Conservation (phyloP, 2,329 filamentous ascomycete species). For the Aspergillus hortae region DNA sequence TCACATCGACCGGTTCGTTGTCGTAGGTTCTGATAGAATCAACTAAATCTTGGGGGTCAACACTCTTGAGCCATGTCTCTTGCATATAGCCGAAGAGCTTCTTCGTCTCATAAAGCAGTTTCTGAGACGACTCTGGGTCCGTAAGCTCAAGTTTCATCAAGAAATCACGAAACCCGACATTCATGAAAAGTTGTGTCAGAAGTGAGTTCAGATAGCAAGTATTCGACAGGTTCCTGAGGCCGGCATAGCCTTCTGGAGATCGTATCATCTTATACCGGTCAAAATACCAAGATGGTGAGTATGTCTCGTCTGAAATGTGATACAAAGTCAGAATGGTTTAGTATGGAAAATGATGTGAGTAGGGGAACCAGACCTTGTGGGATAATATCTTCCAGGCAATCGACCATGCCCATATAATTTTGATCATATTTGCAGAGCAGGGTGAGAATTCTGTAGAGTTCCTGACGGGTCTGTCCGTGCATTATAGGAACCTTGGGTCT, state of each 20-base stretch:
- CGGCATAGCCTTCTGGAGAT: conserved; percentile 76
- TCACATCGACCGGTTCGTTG: conserved; percentile 76
- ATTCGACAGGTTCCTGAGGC: conserved; percentile 86
- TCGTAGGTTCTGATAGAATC: conserved; percentile 78
- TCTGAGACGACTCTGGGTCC: conserved; percentile 57
- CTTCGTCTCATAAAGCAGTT: conserved; percentile 72
- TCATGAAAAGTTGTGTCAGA: conserved; percentile 95
- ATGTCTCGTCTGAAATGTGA: conserved; percentile 51
- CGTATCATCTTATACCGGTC: conserved; percentile 68
- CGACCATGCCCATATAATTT: conserved; percentile 53
- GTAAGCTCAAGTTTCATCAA: conserved; percentile 64
- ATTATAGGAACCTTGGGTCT: conserved; percentile 48
- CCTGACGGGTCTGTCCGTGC: conserved; percentile 53
- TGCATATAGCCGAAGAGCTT: conserved; percentile 83
- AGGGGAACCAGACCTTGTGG: conserved; percentile 22
- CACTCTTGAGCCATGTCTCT: conserved; percentile 67
- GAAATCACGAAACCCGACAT: conserved; percentile 79
- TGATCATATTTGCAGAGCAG: conserved; percentile 50
- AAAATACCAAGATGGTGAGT: conserved; percentile 59
- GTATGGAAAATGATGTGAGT: not conserved
- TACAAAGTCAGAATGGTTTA: not conserved
- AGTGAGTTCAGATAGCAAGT: conserved; percentile 97
- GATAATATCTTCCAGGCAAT: conserved; percentile 49
- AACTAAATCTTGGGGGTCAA: conserved; percentile 71
- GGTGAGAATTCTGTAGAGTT: conserved; percentile 60